A percentile compares a stretch with the other conserved stretches of the same genome.
Evolutionary conservation across 176 grass and related monocot species (phyloP).

Genomic region (Ampelocalamus luodianensis): DNA sequence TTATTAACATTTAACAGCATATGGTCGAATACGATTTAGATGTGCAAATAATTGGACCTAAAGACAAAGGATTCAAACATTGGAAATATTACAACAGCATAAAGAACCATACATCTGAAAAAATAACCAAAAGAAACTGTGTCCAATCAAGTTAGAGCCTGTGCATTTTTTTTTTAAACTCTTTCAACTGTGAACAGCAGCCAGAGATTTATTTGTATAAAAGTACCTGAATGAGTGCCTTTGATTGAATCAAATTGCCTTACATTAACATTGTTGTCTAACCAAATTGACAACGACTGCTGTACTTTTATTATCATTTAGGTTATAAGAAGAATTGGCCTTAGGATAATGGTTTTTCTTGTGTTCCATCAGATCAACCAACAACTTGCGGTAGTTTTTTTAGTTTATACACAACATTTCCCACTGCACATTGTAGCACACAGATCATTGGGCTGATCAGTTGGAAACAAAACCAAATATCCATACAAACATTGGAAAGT

Average conservation of each 20-base stretch:
- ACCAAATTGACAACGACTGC: neutral
- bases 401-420: constrained; percentile 24
- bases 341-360: neutral
- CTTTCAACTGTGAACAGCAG: constrained; percentile 1
- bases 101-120: neutral
- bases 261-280: constrained; percentile 7
- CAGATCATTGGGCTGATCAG: neutral
- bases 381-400: neutral
- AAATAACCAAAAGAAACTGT: neutral
- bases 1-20: neutral
- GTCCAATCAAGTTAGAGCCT: constrained; percentile 15
- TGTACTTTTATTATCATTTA: neutral
- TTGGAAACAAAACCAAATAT: neutral
- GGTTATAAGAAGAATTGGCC: neutral
- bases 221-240: neutral
- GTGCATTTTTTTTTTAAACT: neutral
- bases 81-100: constrained; percentile 4
- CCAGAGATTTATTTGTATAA: neutral
- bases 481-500: neutral
- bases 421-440: neutral
- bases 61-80: neutral
- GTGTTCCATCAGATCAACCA: constrained; percentile 14
- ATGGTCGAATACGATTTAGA: neutral
- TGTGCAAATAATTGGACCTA: neutral
- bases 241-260: neutral